These are phyloP conservation scores for Vickermania ingenoplastis DNA, from an alignment of 208 protist species.

Conservation along the genomic window DNA sequence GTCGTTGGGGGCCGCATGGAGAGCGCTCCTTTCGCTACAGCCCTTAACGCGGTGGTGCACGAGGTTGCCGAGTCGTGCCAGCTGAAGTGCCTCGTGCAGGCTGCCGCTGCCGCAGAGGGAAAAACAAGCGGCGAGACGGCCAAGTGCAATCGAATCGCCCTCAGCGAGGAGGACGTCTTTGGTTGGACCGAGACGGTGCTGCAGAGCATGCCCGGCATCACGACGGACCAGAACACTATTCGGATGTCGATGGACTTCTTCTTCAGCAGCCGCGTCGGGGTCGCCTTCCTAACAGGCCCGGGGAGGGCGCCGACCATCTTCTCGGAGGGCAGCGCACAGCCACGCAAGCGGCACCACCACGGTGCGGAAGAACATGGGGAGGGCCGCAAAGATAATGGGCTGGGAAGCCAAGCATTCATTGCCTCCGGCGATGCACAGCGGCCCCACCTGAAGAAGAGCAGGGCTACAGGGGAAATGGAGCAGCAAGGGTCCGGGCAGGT, in stretches of 20 bases:
- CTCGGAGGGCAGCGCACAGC: neutral
- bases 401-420: neutral
- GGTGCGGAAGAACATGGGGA: neutral
- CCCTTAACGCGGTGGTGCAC: neutral
- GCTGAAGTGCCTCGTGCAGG: neutral
- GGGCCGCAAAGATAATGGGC: too few relatives aligned
- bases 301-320: neutral
- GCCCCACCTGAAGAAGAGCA: neutral
- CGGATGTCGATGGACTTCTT: slow-evolving; percentile 20
- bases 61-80: neutral
- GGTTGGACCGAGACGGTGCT: slow-evolving; percentile 31
- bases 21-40: neutral
- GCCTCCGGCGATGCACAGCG: neutral
- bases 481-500: too few relatives aligned
- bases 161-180: slow-evolving; percentile 14
- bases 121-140: slow-evolving; percentile 7
- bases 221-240: slow-evolving; percentile 16
- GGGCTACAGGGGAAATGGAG: too few relatives aligned
- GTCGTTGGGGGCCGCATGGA: neutral
- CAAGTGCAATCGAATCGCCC: slow-evolving; percentile 9
- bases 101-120: neutral
- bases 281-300: slow-evolving; percentile 9
- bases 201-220: slow-evolving; percentile 28
- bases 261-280: slow-evolving; percentile 17
- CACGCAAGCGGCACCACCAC: neutral